Evolutionary conservation across 176 grass and related monocot species (phyloP).

Genomic region (Pharus latifolius): DNA sequence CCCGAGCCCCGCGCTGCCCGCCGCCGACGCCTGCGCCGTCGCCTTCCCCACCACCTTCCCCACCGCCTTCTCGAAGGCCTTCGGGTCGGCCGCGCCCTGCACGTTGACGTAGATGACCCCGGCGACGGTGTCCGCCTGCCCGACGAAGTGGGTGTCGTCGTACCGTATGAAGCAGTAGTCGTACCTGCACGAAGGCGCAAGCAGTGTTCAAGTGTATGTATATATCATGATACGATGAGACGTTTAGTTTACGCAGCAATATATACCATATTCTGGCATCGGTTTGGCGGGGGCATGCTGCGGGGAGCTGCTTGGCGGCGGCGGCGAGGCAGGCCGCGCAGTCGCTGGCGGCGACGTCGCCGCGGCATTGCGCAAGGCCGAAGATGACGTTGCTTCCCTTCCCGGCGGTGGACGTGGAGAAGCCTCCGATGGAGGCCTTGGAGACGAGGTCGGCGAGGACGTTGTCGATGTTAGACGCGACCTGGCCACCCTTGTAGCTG

Average conservation of each 20-base stretch:
- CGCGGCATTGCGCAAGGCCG: constrained; percentile 59
- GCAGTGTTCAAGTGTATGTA: neutral
- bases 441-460: constrained; percentile 52
- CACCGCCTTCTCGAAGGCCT: constrained; percentile 36
- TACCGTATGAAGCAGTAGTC: constrained; percentile 75
- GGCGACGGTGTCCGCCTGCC: constrained; percentile 25
- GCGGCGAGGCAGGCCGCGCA: constrained; percentile 43
- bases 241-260: neutral
- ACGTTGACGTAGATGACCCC: constrained; percentile 38
- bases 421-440: constrained; percentile 38
- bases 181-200: constrained; percentile 12
- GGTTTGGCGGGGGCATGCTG: constrained; percentile 28
- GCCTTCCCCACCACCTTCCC: constrained; percentile 24
- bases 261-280: constrained; percentile 52
- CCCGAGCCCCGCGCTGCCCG: constrained; percentile 33
- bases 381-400: constrained; percentile 20
- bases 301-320: constrained; percentile 51
- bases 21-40: constrained; percentile 15
- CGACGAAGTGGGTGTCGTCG: constrained; percentile 32
- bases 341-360: constrained; percentile 45
- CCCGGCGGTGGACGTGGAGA: constrained; percentile 36
- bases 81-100: constrained; percentile 24
- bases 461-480: constrained; percentile 23
- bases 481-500: constrained; percentile 13
- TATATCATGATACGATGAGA: neutral